A percentile compares a stretch with the other conserved stretches of the same genome.
Evolutionary conservation across 148 eudicot species (phyloP).

Genomic region (Amaranthus palmeri): DNA sequence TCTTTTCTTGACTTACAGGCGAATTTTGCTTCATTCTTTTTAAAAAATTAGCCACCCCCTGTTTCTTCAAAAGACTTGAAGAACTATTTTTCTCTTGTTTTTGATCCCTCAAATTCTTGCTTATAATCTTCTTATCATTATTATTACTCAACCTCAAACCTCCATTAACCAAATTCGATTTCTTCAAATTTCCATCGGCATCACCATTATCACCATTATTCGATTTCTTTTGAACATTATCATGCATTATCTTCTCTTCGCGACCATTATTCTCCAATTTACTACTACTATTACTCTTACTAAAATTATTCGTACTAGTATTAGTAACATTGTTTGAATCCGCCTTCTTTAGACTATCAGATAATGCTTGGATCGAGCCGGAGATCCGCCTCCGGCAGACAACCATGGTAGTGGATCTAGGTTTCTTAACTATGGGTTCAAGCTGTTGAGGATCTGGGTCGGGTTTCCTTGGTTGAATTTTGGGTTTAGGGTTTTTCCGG

Average conservation of each 20-base stretch:
- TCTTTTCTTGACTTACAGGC: constrained; percentile 30
- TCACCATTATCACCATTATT: not conserved
- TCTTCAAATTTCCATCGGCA: constrained; percentile 16
- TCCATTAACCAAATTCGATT: constrained; percentile 25
- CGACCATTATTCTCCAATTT: constrained; percentile 6
- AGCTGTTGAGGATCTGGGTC: constrained; percentile 21
- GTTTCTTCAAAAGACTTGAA: constrained; percentile 25
- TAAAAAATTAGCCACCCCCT: constrained; percentile 33
- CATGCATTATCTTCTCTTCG: constrained; percentile 18
- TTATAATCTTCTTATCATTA: constrained; percentile 19
- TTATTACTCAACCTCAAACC: constrained; percentile 23
- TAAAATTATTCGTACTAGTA: not conserved
- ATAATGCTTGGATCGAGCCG: constrained; percentile 13
- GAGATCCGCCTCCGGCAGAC: constrained; percentile 34
- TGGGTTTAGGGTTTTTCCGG: constrained; percentile 14
- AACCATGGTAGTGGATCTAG: constrained; percentile 34
- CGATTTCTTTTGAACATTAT: constrained; percentile 15
- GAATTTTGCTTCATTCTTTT: constrained; percentile 39
- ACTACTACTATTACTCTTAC: not conserved
- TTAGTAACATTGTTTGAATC: not conserved
- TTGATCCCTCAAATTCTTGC: constrained; percentile 16
- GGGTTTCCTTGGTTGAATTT: constrained; percentile 12
- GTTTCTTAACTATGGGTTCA: constrained; percentile 28
- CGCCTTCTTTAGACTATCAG: constrained; percentile 22
- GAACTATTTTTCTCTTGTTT: constrained; percentile 24